Conservation (phyloP, 2,329 filamentous ascomycete genomes). For the Scedosporium apiospermum region DNA sequence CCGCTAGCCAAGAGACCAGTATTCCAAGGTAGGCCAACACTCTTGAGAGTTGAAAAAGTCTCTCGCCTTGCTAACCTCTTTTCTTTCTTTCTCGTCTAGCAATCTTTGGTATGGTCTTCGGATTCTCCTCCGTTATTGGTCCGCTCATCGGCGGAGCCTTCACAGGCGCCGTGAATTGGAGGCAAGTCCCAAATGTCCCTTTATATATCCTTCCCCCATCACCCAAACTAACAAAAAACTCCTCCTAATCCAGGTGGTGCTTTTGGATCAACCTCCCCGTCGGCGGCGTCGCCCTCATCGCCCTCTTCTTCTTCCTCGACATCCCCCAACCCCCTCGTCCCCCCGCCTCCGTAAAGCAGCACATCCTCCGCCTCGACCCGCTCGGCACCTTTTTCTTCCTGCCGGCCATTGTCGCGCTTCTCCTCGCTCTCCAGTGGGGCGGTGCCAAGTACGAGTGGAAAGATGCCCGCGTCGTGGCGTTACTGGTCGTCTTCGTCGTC, state of each 20-base stretch:
- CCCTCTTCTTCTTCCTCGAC: slow-evolving; percentile 36
- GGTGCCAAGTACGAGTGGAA: slow-evolving; percentile 44
- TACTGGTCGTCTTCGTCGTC: slow-evolving; percentile 41
- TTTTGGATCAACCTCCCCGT: slow-evolving; percentile 52
- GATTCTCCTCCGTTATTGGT: slow-evolving; percentile 42
- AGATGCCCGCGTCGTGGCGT: slow-evolving; percentile 40
- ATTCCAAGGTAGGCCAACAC: slow-evolving; percentile 33
- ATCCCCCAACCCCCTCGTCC: slow-evolving; percentile 7
- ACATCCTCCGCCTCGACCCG: slow-evolving; percentile 45
- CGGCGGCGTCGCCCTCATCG: slow-evolving; percentile 38
- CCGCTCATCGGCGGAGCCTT: slow-evolving; percentile 46
- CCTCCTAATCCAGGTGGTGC: slow-evolving; percentile 32
- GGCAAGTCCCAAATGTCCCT: slow-evolving; percentile 16
- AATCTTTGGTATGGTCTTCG: slow-evolving; percentile 45
- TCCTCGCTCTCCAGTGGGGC: slow-evolving; percentile 57
- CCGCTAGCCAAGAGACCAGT: slow-evolving; percentile 51
- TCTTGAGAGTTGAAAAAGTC: not conserved
- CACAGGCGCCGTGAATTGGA: slow-evolving; percentile 37
- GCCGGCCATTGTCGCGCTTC: slow-evolving; percentile 47
- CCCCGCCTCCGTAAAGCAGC: slow-evolving; percentile 23
- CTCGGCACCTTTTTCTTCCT: slow-evolving; percentile 51
- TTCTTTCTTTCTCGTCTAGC: slow-evolving; percentile 14
- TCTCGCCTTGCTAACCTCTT: not conserved
- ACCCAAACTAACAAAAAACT: not conserved
- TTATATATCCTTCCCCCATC: not conserved